Evolutionary conservation across 2,329 filamentous ascomycete genomes (phyloP).

Genomic region (Fusarium redolens): DNA sequence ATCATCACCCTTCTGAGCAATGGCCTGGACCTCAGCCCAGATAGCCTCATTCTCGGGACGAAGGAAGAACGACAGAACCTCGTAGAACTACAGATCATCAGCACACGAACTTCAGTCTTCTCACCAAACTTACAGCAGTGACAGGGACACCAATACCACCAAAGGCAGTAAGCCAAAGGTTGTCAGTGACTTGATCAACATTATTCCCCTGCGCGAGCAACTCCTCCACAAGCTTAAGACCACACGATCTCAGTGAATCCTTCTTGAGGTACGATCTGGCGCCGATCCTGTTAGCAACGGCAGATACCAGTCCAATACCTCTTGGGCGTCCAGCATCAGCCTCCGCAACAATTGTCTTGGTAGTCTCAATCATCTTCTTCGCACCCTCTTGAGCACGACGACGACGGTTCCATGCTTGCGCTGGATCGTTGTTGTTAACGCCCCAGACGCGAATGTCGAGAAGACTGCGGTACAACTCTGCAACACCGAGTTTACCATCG

Average conservation of each 20-base stretch:
- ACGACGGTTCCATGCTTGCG: conserved; percentile 58
- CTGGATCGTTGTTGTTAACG: conserved; percentile 60
- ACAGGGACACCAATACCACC: conserved; percentile 55
- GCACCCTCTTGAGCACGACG: conserved; percentile 55
- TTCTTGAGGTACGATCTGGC: conserved; percentile 48
- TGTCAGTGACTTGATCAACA: conserved; percentile 50
- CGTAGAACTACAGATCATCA: conserved; percentile 53
- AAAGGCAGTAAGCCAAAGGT: conserved; percentile 55
- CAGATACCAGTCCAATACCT: conserved; percentile 46
- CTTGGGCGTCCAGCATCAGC: conserved; percentile 47
- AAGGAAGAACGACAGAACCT: conserved; percentile 57
- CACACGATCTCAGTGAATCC: conserved; percentile 54
- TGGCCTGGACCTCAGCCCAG: conserved; percentile 56
- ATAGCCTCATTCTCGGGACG: conserved; percentile 53
- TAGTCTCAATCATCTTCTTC: conserved; percentile 52
- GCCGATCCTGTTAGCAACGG: conserved; percentile 44
- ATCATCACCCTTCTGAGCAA: conserved; percentile 52
- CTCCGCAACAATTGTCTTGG: conserved; percentile 54
- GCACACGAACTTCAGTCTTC: neutral
- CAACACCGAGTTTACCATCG: conserved; percentile 55
- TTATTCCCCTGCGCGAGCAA: conserved; percentile 49
- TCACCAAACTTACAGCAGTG: conserved; percentile 48
- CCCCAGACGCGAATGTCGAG: conserved; percentile 59
- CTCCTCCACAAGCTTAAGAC: conserved; percentile 53
- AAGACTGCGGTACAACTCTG: conserved; percentile 57